Evolutionary conservation across 2,329 filamentous ascomycete species (phyloP).

Genomic region (Ophiocordyceps australis): DNA sequence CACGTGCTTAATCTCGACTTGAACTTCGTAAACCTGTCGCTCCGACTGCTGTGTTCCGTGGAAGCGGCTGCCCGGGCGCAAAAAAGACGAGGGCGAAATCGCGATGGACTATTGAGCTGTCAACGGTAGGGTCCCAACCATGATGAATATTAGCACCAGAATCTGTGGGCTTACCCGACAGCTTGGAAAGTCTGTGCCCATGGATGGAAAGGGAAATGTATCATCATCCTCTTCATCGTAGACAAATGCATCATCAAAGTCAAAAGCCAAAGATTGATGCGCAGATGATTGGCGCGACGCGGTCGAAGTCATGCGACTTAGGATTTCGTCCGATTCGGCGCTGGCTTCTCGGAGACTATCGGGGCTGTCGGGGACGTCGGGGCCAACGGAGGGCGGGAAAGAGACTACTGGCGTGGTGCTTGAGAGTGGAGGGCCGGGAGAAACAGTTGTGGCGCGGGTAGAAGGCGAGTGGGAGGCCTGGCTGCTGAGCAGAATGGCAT

Average conservation of each 20-base stretch:
- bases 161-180: constrained; percentile 12
- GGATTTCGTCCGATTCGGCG: constrained; percentile 3
- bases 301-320: background rate
- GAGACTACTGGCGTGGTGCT: constrained; percentile 13
- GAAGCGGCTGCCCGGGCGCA: constrained; percentile 78
- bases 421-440: constrained; percentile 20
- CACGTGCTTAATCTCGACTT: constrained; percentile 93
- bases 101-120: constrained; percentile 68
- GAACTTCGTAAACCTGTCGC: constrained; percentile 81
- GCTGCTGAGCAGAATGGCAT: constrained; percentile 7
- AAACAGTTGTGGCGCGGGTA: constrained; percentile 22
- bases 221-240: constrained; percentile 9
- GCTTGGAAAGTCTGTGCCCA: constrained; percentile 18
- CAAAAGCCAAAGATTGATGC: constrained; percentile 6
- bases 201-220: constrained; percentile 13
- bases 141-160: background rate
- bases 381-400: constrained; percentile 12
- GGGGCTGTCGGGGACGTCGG: constrained; percentile 12
- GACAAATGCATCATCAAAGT: constrained; percentile 7
- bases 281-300: constrained; percentile 2
- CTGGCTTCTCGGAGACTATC: constrained; percentile 16
- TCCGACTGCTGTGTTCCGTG: constrained; percentile 86
- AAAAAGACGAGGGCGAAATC: constrained; percentile 66
- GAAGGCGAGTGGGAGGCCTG: constrained; percentile 10
- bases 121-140: too few relatives aligned